A percentile compares a stretch with the other conserved stretches of the same genome.
Conservation (phyloP, 768 basidiomycete species). For the Leccinum variicolor region DNA sequence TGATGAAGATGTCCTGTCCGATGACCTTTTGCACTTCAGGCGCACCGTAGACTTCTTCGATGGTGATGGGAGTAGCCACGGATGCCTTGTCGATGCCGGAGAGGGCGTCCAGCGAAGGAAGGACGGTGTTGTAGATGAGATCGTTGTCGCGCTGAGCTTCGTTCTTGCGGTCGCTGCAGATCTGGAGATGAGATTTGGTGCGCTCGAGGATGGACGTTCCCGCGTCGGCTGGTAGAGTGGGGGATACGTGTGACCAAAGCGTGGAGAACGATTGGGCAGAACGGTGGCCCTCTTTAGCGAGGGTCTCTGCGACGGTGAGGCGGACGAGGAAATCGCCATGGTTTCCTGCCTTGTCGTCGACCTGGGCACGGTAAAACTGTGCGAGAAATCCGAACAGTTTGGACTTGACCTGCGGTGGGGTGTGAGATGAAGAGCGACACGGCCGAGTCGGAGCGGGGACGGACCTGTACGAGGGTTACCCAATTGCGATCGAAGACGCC, state of each 20-base stretch:
- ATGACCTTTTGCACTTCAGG: conserved; percentile 94
- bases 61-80: conserved; percentile 82
- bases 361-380: conserved; percentile 82
- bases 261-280: conserved; percentile 65
- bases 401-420: conserved; percentile 67
- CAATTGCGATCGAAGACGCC: conserved; percentile 95
- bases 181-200: conserved; percentile 74
- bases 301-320: conserved; percentile 68
- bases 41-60: conserved; percentile 90
- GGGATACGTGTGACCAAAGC: conserved; percentile 68
- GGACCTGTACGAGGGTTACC: conserved; percentile 81
- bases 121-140: conserved; percentile 91
- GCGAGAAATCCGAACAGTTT: conserved; percentile 86
- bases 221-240: conserved; percentile 85
- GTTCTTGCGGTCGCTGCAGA: conserved; percentile 69
- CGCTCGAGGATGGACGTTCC: conserved; percentile 77
- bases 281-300: conserved; percentile 81
- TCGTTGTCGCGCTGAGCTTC: conserved; percentile 91
- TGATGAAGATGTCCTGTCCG: conserved; percentile 84
- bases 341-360: conserved; percentile 70
- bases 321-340: conserved; percentile 87
- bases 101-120: conserved; percentile 76
- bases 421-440: conserved; percentile 3
- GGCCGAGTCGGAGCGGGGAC: conserved; percentile 6
- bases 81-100: conserved; percentile 77